Evolutionary conservation across 768 basidiomycete species (phyloP), one percentile per base, ranked within the genome.

Genomic region (Pulveroboletus sp.): DNA sequence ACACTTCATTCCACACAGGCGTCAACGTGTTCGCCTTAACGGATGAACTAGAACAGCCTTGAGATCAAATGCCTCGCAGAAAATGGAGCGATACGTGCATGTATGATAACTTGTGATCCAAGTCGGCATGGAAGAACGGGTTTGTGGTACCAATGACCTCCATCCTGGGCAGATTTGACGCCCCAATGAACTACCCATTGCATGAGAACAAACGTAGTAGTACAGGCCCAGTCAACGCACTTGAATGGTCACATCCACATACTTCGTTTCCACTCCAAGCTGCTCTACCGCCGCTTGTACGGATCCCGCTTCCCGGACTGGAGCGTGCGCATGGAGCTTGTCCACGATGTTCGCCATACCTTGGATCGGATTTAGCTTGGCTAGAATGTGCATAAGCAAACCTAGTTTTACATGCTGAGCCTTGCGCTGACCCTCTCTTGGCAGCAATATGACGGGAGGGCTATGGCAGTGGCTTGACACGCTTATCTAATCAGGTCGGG

Each of bases 1-100:
- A 90, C 9, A 72, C 52, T 60, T 88, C 87, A 57, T 90, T 84
- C 87, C 87, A 90, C 17, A 86, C 81, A 0, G 88, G 88, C 0
- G 69, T 56, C 17, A 81, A 64, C 7, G 80, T 82, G 39, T 79
- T 70, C 12, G 66, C 45, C 55, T 84, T 74, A 10, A 90, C 82
- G 0, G 81, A 78, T 0, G 88, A 90, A 35, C 88, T 90, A 35
- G 14, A 19, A 17, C 13, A 20, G 21, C 32, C 1, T 45, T 43
- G 17, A 54, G 48, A 29, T 40, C n/a, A 34, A 19, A 4, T 25
- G 17, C 4, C 2, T 11, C 38, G 20, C 29, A 51, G 42, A 10
- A 33, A 38, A 20, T 47, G 33, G 25, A 43, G 38, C 38, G 40
- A 40, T n/a, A 73, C 80, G 51, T 56, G 82, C 85, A 82, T 78